Conservation (phyloP, 257 asterid genomes). For the Gentiana macrophylla region DNA sequence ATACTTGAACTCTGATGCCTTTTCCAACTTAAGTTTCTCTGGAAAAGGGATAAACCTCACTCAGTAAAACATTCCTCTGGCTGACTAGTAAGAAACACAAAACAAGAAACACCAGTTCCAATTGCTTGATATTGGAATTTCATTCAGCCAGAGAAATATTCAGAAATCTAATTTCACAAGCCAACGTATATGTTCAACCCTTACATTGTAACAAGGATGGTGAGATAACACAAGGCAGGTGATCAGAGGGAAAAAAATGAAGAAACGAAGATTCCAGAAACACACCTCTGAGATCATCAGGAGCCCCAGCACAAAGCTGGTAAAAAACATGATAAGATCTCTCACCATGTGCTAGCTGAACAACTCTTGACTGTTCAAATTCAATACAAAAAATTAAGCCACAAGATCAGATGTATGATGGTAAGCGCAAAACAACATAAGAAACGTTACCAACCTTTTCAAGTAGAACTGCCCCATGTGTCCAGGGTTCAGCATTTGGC, state of each 20-base stretch:
- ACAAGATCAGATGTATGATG: slow-evolving; percentile 7
- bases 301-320: slow-evolving; percentile 95
- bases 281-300: slow-evolving; percentile 68
- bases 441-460: slow-evolving; percentile 61
- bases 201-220: no score
- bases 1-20: slow-evolving; percentile 58
- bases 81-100: background rate
- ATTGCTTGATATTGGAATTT: no score
- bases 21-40: slow-evolving; percentile 65
- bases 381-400: slow-evolving; percentile 20
- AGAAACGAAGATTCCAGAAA: background rate
- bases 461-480: slow-evolving; percentile 57
- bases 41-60: slow-evolving; percentile 14
- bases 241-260: background rate
- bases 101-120: background rate
- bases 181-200: background rate
- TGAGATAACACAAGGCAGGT: background rate
- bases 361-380: slow-evolving; percentile 83
- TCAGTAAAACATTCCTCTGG: no score
- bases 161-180: background rate
- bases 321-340: slow-evolving; percentile 86
- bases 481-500: slow-evolving; percentile 20
- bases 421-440: slow-evolving; percentile 13
- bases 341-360: slow-evolving; percentile 66
- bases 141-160: background rate